phyloP scores from a whole-genome alignment of 2,329 filamentous ascomycete species.

The Ophiostoma sp. region DNA sequence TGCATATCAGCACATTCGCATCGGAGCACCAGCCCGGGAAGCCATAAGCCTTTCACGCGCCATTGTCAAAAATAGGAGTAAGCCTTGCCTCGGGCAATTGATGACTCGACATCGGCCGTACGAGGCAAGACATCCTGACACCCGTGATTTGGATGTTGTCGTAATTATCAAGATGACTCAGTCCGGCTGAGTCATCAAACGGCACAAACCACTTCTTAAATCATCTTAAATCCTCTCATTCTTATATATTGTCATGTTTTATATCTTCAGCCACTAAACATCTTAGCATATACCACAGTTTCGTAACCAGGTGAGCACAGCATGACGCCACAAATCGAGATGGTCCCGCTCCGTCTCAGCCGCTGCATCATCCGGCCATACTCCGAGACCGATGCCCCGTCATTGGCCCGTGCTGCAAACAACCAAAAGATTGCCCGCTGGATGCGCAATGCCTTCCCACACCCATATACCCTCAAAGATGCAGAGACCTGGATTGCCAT shows the following conservation, averaged over 20 bases:
- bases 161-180: too few species aligned
- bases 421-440: not conserved
- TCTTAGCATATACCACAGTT: not conserved
- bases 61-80: too few species aligned
- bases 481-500: not conserved
- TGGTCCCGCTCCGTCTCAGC: not conserved
- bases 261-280: not conserved
- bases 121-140: not conserved
- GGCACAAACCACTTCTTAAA: too few species aligned
- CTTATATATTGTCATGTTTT: not conserved
- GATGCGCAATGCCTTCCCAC: constrained; percentile 1
- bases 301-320: not conserved
- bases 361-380: not conserved
- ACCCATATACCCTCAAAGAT: not conserved
- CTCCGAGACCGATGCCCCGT: not conserved
- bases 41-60: too few species aligned
- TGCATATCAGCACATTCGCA: not conserved
- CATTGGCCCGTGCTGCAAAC: not conserved
- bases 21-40: too few species aligned
- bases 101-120: not conserved
- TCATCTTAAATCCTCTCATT: too few species aligned
- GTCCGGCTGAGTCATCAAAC: too few species aligned
- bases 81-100: too few species aligned
- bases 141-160: too few species aligned
- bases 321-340: not conserved